These are phyloP conservation scores for Mortierella sp. DNA, from an alignment of 371 early-diverging fungal species.

Conservation along the genomic window DNA sequence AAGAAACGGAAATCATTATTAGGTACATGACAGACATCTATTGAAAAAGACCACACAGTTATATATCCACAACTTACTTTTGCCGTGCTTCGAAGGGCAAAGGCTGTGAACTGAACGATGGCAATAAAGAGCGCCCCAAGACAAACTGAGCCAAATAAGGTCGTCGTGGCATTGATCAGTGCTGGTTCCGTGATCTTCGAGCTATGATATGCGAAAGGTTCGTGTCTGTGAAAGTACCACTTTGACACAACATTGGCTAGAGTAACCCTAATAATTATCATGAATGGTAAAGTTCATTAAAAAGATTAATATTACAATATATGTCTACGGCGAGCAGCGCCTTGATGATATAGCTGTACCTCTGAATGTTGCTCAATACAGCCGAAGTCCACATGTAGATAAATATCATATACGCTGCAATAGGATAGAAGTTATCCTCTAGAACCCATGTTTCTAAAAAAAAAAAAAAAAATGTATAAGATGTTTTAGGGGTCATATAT, in stretches of 20 bases:
- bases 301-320: background rate
- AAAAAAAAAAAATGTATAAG: background rate
- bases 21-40: background rate
- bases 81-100: slow-evolving; percentile 59
- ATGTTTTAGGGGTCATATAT: background rate
- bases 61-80: slow-evolving; percentile 57
- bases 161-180: slow-evolving; percentile 65
- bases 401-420: slow-evolving; percentile 71
- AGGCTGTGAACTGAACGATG: slow-evolving; percentile 68
- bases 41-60: background rate
- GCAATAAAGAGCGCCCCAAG: slow-evolving; percentile 78
- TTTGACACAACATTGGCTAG: slow-evolving; percentile 81
- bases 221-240: slow-evolving; percentile 81
- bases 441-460: slow-evolving; percentile 61
- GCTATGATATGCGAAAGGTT: slow-evolving; percentile 57
- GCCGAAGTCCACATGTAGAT: slow-evolving; percentile 84
- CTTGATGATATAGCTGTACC: slow-evolving; percentile 49
- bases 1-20: background rate
- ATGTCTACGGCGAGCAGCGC: background rate
- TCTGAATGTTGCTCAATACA: slow-evolving; percentile 77
- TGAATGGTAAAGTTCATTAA: background rate
- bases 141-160: slow-evolving; percentile 78
- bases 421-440: slow-evolving; percentile 65
- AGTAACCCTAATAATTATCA: slow-evolving; percentile 6
- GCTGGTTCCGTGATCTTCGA: slow-evolving; percentile 64